Conservation (phyloP, 2,329 filamentous ascomycete species). For the Nemania abortiva region DNA sequence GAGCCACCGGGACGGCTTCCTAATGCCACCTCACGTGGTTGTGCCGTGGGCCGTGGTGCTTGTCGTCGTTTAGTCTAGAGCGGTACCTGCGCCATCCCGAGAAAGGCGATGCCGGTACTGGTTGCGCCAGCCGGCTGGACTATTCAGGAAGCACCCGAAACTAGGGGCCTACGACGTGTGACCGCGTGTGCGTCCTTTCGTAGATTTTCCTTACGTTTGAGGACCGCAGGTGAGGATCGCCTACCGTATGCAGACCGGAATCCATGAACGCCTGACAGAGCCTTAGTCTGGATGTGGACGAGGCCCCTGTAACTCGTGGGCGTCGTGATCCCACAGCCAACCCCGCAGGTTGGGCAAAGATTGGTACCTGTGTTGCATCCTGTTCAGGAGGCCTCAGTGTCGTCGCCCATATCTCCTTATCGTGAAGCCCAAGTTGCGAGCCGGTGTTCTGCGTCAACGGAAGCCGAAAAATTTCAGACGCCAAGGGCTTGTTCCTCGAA, state of each 20-base stretch:
- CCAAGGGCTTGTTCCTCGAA: background rate
- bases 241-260: background rate
- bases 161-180: conserved; percentile 5
- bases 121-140: conserved; percentile 40
- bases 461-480: conserved; percentile 1
- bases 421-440: background rate
- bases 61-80: conserved; percentile 14
- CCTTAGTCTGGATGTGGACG: background rate
- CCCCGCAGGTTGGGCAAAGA: background rate
- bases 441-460: conserved; percentile 2
- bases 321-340: background rate
- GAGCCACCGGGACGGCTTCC: conserved; percentile 13
- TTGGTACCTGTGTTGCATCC: background rate
- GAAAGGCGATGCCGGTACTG: conserved; percentile 33
- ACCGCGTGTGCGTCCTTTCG: background rate
- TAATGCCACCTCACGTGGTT: conserved; percentile 19
- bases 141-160: conserved; percentile 66
- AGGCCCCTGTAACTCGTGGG: background rate
- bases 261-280: background rate
- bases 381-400: background rate
- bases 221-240: conserved; percentile 9
- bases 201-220: conserved; percentile 34
- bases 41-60: conserved; percentile 3
- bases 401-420: background rate
- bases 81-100: conserved; percentile 39